Percentiles rank a stretch among this genome's conserved stretches.
phyloP scores from a whole-genome alignment of 176 grass and related monocot genomes.

The Aegilops bicornis region DNA sequence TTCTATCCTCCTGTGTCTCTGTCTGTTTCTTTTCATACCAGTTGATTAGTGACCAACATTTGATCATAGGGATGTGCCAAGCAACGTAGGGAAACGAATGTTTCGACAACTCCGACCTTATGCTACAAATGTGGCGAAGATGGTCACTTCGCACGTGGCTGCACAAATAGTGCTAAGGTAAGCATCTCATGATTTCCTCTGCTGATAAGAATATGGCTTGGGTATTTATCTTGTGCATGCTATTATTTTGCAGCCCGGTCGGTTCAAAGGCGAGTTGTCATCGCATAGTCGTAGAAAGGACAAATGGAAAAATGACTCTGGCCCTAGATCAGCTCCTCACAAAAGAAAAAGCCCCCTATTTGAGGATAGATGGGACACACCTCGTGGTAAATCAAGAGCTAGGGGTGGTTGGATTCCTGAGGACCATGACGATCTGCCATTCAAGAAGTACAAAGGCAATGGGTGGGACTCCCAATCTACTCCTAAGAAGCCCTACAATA shows the following conservation, averaged over 20 bases:
- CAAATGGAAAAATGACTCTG: slow-evolving; percentile 41
- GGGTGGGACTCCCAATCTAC: slow-evolving; percentile 47
- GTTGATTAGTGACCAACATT: slow-evolving; percentile 33
- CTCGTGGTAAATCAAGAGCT: slow-evolving; percentile 52
- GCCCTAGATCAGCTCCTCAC: slow-evolving; percentile 63
- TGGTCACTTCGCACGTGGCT: slow-evolving; percentile 84
- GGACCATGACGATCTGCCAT: slow-evolving; percentile 44
- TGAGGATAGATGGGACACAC: slow-evolving; percentile 48
- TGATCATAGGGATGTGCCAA: slow-evolving; percentile 85
- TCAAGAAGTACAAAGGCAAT: slow-evolving; percentile 60
- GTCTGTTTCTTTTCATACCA: slow-evolving; percentile 15
- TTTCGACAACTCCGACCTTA: slow-evolving; percentile 27
- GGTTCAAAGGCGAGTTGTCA: slow-evolving; percentile 38
- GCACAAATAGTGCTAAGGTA: slow-evolving; percentile 60
- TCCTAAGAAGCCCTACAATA: slow-evolving; percentile 36
- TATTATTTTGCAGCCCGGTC: slow-evolving; percentile 41
- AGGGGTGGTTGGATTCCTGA: slow-evolving; percentile 68
- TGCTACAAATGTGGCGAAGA: slow-evolving; percentile 73
- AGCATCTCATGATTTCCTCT: slow-evolving; percentile 3
- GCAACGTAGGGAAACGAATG: slow-evolving; percentile 51
- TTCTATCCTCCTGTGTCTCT: background rate
- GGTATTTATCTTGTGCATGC: background rate
- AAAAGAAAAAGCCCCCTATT: slow-evolving; percentile 54
- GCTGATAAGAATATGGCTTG: background rate
- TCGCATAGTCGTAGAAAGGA: slow-evolving; percentile 40